phyloP scores from a whole-genome alignment of 1,284 basidiomycete genomes.

The Phylloporus sp. region DNA sequence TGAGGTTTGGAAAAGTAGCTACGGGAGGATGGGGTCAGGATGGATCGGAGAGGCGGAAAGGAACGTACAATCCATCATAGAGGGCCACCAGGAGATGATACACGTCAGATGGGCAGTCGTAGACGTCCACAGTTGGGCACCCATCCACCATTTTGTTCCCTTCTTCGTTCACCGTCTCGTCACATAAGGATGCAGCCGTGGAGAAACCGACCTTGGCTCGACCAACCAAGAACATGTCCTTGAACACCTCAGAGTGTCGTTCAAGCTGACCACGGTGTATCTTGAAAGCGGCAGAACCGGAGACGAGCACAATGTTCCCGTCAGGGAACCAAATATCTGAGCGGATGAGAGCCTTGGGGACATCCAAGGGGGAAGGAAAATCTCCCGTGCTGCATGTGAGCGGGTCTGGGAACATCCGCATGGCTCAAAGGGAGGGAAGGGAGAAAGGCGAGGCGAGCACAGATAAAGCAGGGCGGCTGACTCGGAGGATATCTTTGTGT shows the following conservation, averaged over 20 bases:
- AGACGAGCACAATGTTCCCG: slow-evolving; percentile 71
- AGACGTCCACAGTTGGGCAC: slow-evolving; percentile 57
- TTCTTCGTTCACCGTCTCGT: slow-evolving; percentile 25
- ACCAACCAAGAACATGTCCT: slow-evolving; percentile 67
- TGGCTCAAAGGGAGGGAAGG: slow-evolving; percentile 13
- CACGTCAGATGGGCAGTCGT: slow-evolving; percentile 66
- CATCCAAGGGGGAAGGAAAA: slow-evolving; percentile 4
- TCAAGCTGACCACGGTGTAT: slow-evolving; percentile 75
- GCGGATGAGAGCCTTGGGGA: slow-evolving; percentile 42
- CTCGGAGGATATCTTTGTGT: slow-evolving; percentile 16
- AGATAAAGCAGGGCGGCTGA: slow-evolving; percentile 29
- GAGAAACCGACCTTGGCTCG: slow-evolving; percentile 29
- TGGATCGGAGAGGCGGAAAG: neutral
- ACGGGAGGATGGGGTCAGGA: slow-evolving; percentile 1
- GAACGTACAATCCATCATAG: slow-evolving; percentile 59
- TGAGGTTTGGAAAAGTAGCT: slow-evolving; percentile 53
- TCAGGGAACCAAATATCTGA: slow-evolving; percentile 77
- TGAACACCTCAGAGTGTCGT: slow-evolving; percentile 77
- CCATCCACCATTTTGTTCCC: slow-evolving; percentile 56
- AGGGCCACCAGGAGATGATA: slow-evolving; percentile 65
- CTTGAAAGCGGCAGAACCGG: slow-evolving; percentile 66
- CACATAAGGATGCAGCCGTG: neutral
- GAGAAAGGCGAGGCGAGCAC: slow-evolving; percentile 2
- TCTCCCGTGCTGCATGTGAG: slow-evolving; percentile 34
- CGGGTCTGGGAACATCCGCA: slow-evolving; percentile 35